These are phyloP conservation scores for Trichoderma atroviride DNA, from an alignment of 2,329 filamentous ascomycete genomes.

Conservation along the genomic window DNA sequence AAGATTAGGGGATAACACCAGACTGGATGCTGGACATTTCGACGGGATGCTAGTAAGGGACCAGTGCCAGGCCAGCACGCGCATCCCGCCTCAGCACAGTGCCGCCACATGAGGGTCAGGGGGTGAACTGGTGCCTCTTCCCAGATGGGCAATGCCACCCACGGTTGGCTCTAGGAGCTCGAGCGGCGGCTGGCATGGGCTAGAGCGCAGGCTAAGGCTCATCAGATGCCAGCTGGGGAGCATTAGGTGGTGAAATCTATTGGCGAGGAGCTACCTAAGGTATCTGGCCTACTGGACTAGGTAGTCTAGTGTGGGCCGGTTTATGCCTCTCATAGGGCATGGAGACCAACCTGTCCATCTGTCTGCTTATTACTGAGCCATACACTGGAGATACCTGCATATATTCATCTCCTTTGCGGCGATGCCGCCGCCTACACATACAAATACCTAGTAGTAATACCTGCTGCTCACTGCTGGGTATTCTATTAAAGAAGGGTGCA, in stretches of 20 bases:
- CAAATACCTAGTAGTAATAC: not conserved
- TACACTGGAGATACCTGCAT: not conserved
- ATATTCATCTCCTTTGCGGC: not conserved
- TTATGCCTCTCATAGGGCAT: conserved; percentile 6
- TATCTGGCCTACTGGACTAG: not conserved
- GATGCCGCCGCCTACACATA: not conserved
- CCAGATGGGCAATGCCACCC: conserved; percentile 21
- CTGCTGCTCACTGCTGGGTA: not conserved
- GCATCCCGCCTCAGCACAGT: conserved; percentile 16
- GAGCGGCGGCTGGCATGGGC: conserved; percentile 11
- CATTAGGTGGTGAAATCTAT: not conserved
- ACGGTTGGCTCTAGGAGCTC: conserved; percentile 6
- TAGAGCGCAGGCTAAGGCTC: conserved; percentile 9
- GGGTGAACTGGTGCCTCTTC: conserved; percentile 18
- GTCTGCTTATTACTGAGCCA: not conserved
- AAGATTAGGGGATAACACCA: conserved; percentile 22
- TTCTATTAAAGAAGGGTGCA: not conserved
- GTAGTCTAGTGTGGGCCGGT: not conserved
- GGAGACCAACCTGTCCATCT: not conserved
- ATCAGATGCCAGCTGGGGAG: not conserved
- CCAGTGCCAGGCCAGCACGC: conserved; percentile 15
- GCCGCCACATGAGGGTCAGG: conserved; percentile 18
- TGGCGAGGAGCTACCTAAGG: not conserved
- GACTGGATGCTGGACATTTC: conserved; percentile 25
- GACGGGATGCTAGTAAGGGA: conserved; percentile 23